phyloP scores from a whole-genome alignment of 495 filamentous ascomycete species.

The Jackrogersella multiformis region DNA sequence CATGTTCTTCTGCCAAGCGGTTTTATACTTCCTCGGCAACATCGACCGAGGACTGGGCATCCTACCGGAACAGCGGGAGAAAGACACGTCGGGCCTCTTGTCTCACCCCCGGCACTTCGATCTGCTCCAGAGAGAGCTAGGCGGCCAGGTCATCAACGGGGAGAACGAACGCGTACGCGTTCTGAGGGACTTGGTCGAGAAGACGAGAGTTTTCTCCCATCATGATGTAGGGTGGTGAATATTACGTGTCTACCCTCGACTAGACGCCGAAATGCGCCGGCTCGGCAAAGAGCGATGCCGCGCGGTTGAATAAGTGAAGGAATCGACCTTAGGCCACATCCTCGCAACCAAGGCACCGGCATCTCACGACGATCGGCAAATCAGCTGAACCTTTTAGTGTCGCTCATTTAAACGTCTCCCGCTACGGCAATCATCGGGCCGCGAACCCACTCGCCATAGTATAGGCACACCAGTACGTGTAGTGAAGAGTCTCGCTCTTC shows the following conservation, averaged over 20 bases:
- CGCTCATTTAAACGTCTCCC: background rate
- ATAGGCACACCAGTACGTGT: too few relatives aligned
- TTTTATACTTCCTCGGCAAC: constrained; percentile 35
- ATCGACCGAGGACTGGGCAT: constrained; percentile 35
- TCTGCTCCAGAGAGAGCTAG: constrained; percentile 27
- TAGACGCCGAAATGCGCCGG: background rate
- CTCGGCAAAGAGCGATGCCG: background rate
- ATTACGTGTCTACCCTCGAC: background rate
- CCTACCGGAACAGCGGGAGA: constrained; percentile 21
- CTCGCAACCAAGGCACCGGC: background rate
- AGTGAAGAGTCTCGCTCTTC: too few relatives aligned
- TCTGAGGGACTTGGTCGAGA: constrained; percentile 29
- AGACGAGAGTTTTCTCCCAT: constrained; percentile 6
- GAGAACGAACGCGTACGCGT: constrained; percentile 9
- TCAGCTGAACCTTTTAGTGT: background rate
- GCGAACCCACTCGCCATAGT: background rate
- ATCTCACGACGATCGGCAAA: background rate
- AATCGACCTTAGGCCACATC: background rate
- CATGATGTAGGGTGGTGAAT: constrained; percentile 26
- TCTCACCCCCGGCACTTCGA: constrained; percentile 25
- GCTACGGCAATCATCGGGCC: background rate
- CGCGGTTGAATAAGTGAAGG: background rate
- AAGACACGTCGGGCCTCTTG: constrained; percentile 10
- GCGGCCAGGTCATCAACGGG: background rate
- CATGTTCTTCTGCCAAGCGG: constrained; percentile 38